These are phyloP conservation scores for Nigrograna mackinnonii DNA, from an alignment of 2,329 filamentous ascomycete species.

Conservation along the genomic window DNA sequence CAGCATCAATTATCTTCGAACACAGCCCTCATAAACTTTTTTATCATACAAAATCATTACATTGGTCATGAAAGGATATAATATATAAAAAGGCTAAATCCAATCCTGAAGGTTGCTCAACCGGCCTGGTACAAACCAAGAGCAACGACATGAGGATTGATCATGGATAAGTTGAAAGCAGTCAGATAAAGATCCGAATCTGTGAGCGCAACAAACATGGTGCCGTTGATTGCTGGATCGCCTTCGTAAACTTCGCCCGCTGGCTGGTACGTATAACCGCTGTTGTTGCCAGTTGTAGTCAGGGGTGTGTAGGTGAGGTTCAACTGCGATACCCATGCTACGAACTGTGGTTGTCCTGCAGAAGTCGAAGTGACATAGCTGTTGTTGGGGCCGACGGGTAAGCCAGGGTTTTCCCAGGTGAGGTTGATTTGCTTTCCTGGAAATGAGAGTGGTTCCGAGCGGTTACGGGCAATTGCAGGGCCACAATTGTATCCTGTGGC, in stretches of 20 bases:
- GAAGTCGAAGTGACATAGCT: slow-evolving; percentile 70
- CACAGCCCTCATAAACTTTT: no score
- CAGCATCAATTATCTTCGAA: no score
- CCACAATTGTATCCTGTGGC: slow-evolving; percentile 60
- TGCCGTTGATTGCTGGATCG: slow-evolving; percentile 74
- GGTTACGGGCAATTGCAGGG: slow-evolving; percentile 70
- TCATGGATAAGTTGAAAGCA: slow-evolving; percentile 73
- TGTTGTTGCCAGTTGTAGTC: slow-evolving; percentile 66
- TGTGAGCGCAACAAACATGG: slow-evolving; percentile 78
- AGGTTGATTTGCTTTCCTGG: slow-evolving; percentile 73
- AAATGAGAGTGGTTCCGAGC: slow-evolving; percentile 71
- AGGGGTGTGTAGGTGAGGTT: slow-evolving; percentile 56
- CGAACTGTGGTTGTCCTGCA: slow-evolving; percentile 65
- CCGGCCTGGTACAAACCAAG: slow-evolving; percentile 79
- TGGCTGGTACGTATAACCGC: slow-evolving; percentile 74
- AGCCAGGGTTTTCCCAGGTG: slow-evolving; percentile 72
- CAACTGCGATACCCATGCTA: slow-evolving; percentile 77
- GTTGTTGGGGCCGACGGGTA: slow-evolving; percentile 76
- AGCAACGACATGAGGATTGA: slow-evolving; percentile 78
- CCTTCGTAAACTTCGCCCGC: slow-evolving; percentile 68
- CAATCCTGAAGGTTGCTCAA: slow-evolving; percentile 49
- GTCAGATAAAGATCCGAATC: slow-evolving; percentile 70
- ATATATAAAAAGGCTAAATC: not conserved
- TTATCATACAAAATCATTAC: not conserved
- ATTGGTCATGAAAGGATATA: no score